Evolutionary conservation across 2,329 filamentous ascomycete species (phyloP), one percentile per base, ranked within the genome.

Genomic region (Aspergillus sp.): DNA sequence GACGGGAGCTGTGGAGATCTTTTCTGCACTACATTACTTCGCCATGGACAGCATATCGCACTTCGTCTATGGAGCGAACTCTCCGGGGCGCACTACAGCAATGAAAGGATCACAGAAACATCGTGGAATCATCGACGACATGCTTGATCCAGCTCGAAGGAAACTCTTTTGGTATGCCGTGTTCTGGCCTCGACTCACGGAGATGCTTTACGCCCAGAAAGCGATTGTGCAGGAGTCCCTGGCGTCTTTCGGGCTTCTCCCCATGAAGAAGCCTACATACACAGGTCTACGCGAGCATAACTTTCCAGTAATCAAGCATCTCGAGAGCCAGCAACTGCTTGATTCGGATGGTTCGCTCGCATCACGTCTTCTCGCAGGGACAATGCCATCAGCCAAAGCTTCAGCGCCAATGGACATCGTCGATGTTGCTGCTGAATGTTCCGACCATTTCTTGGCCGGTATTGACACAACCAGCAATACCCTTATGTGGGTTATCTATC

Each of bases 381-480:
- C 40, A 4, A 23, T 38, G 7, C 34, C 34, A 13, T 38, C 16
- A 7, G 19, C 17, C 40, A 42, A 19, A 42, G 40, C 29, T n/a
- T 64, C 17, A 52, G 61, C 5, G 57, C 63, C 5, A 68, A 63
- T 79, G 3, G 65, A 70, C 9, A 73, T 75, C 29, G 57, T 79
- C 5, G 76, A 81, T 17, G 76, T 80, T 38, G 80, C 80, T 0
- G 79, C 78, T 0, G 80, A 83, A 62, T 75, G 71, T 10, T 78
- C 79, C 1, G 80, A 83, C 49, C 80, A 83, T 53, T 70, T 82
- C 10, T 67, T 79, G 0, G 80, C 79, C 0, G 80, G 79, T 0
- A 79, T 81, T 10, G 77, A 82, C 52, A 82, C 79, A 0, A 81
- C 78, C 0, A 77, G 76, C 20, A 78, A 82, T 47, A 78, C 78